Conservation (phyloP, 2,329 filamentous ascomycete species). For the Pezicula carpinea region DNA sequence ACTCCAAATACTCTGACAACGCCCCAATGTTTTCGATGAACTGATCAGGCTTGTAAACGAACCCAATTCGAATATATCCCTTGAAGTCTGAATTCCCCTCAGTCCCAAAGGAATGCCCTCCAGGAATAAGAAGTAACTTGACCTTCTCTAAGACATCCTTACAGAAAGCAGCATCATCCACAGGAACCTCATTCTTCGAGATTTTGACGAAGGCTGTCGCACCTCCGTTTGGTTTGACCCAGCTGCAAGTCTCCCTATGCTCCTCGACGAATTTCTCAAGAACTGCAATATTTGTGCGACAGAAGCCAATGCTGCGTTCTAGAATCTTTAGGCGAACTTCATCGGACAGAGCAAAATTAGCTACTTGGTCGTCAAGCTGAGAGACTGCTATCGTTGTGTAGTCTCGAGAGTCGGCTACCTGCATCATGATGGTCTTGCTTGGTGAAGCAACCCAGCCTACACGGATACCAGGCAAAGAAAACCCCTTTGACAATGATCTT, state of each 20-base stretch:
- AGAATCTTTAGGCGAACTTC: slow-evolving; percentile 59
- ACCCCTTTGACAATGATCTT: slow-evolving; percentile 84
- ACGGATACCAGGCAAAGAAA: slow-evolving; percentile 75
- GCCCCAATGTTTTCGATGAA: not conserved
- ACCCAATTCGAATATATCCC: slow-evolving; percentile 75
- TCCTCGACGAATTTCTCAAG: slow-evolving; percentile 64
- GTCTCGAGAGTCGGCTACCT: slow-evolving; percentile 62
- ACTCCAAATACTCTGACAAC: not conserved
- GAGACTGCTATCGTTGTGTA: slow-evolving; percentile 86
- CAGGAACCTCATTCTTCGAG: slow-evolving; percentile 47
- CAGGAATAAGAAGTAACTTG: slow-evolving; percentile 72
- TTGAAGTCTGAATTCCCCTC: slow-evolving; percentile 51
- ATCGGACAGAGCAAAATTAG: slow-evolving; percentile 66
- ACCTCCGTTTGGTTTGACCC: slow-evolving; percentile 71
- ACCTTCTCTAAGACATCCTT: slow-evolving; percentile 61
- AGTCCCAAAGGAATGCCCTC: slow-evolving; percentile 66
- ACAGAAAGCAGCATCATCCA: slow-evolving; percentile 72
- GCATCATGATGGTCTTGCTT: slow-evolving; percentile 55
- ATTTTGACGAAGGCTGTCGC: slow-evolving; percentile 78
- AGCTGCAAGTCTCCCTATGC: slow-evolving; percentile 59
- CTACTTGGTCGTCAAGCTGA: slow-evolving; percentile 75
- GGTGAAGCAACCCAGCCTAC: slow-evolving; percentile 78
- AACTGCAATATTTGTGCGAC: slow-evolving; percentile 60
- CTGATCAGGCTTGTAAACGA: slow-evolving; percentile 62
- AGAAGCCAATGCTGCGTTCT: slow-evolving; percentile 59